Evolutionary conservation across 2,329 filamentous ascomycete genomes (phyloP), one percentile per base, ranked within the genome.

Genomic region (Arthrobotrys entomopaga): DNA sequence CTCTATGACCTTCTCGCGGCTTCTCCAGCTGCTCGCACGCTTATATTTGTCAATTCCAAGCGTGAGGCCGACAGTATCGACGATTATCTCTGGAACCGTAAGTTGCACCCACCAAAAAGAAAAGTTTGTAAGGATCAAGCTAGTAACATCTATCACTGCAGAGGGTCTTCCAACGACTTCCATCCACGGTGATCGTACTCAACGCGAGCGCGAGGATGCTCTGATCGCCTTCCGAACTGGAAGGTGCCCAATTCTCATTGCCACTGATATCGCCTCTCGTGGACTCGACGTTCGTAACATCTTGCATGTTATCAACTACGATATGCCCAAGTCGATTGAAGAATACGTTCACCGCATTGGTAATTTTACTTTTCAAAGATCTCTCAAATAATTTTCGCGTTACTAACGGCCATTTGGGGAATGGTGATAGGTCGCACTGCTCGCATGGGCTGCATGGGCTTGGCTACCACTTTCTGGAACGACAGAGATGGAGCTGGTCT

Each of bases 331-430:
- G n/a, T 94, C 93, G 1, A 96, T 97, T 65, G 89, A 91, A 56
- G 95, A 98, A 81, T 99, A 98, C 78, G 89, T 91, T 24, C 95
- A 99, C 80, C 92, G 95, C 11, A 98, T 98, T 80, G 95, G 91
- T 92, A 87, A 82, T 85, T 79, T 2, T n/a, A 26, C 24, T 26
- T 7, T n/a, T 3, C 24, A 26, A 7, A 7, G 7, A 26, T 26
- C 24, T 3, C 24, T 26, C 24, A 26, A 3, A 3, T 26, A 26
- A 7, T 26, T 26, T 26, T 26, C 24, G 7, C 24, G 3, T 7
- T 26, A 26, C 19, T 54, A 22, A 22, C n/a, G 22, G 38, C 29
- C 16, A 58, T 20, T 16, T 53, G n/a, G n/a, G n/a, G n/a, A 54
- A 42, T 50, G 4, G 42, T 22, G n/a, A 16, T 73, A 92, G 90